Evolutionary conservation across 768 basidiomycete genomes (phyloP), one percentile per base, ranked within the genome.

Genomic region (Sporobolomyces roseus): DNA sequence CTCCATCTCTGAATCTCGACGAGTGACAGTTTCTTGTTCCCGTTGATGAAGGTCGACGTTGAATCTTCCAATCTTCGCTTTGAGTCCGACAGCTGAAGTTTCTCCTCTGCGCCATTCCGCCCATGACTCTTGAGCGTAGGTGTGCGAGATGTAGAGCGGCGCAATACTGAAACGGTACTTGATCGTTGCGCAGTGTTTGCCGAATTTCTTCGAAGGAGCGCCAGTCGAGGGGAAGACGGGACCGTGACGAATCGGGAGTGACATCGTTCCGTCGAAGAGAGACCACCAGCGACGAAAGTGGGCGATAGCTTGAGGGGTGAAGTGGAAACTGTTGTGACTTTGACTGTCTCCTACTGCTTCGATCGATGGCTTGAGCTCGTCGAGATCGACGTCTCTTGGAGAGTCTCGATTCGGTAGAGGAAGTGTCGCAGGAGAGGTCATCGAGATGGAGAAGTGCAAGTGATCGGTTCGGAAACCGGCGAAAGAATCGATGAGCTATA

Each of bases 231-330:
- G 87, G 79, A 88, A 92, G 53, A 88, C 86, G 17, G 82, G 83
- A n/a, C 93, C 93, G 75, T 93, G 90, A 13, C 91, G 86, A 51
- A 93, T 88, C 2, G 92, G 92, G 13, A 94, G 81, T 1, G 89
- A 87, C 66, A 91, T 80, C 14, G 82, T 82, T 59, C 85, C 82
- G 75, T 93, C 88, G 75, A 97, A 98, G 6, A 93, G 81, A 45
- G 82, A 81, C 85, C 90, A 93, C 93, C 93, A 96, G 2, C 87
- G 84, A 84, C 88, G 90, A 80, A 98, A 98, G 78, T 92, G 90
- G 2, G 89, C 83, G 74, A 91, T 92, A 3, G 85, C 82, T 72
- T 88, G 87, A 0, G 93, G 91, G 3, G 88, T 90, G 36, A 94
- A 84, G 78, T 98, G 89, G 62, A 97, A 80, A 73, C 84, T 89